A percentile compares a stretch with the other conserved stretches of the same genome.
These are phyloP conservation scores for Tothia fuscella DNA, from an alignment of 2,329 filamentous ascomycete species.

Conservation along the genomic window DNA sequence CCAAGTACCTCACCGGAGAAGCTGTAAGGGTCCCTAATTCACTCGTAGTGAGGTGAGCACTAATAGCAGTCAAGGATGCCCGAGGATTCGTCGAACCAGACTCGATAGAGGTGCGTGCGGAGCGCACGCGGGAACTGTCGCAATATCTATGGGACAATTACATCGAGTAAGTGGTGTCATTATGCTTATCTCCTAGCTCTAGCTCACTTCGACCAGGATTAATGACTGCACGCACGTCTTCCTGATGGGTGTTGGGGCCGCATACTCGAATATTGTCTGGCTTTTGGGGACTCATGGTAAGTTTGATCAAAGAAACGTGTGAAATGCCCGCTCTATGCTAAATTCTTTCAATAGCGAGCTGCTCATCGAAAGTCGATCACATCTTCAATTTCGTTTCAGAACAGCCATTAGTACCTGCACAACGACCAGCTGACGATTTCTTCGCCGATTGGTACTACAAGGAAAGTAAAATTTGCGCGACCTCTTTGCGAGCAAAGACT, in stretches of 20 bases:
- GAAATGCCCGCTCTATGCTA: too few species aligned
- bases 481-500: too few species aligned
- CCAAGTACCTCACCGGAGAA: slow-evolving; percentile 57
- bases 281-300: not conserved
- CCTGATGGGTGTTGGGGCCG: slow-evolving; percentile 79
- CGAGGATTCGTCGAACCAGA: slow-evolving; percentile 24
- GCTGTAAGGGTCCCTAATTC: slow-evolving; percentile 34
- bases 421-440: slow-evolving; percentile 50
- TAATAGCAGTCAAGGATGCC: slow-evolving; percentile 12
- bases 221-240: slow-evolving; percentile 60
- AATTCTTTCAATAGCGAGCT: too few species aligned
- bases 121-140: slow-evolving; percentile 55
- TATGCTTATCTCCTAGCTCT: too few species aligned
- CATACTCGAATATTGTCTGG: slow-evolving; percentile 23
- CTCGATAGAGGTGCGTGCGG: slow-evolving; percentile 22
- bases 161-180: too few species aligned
- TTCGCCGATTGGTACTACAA: slow-evolving; percentile 77
- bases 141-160: slow-evolving; percentile 96
- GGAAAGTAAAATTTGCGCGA: too few species aligned
- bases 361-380: slow-evolving; percentile 52
- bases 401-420: slow-evolving; percentile 62
- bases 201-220: too few species aligned
- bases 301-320: not conserved
- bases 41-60: not conserved
- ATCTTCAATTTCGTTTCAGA: slow-evolving; percentile 73